phyloP scores from a whole-genome alignment of 2,329 filamentous ascomycete species.

The Tolypocladium pustulatum region DNA sequence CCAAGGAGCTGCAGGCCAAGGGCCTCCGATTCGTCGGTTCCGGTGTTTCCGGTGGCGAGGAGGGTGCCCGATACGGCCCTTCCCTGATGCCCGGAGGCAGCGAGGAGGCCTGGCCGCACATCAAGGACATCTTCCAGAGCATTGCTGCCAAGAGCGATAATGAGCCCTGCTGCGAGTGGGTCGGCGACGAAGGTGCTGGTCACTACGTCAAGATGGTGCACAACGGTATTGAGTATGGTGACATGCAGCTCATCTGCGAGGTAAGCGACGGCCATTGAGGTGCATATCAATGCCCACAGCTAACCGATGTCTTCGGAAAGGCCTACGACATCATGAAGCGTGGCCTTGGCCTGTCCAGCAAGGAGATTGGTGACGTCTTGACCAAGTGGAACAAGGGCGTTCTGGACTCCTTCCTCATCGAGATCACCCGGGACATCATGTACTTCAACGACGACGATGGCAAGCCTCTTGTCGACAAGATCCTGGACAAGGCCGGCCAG shows the following conservation, averaged over 20 bases:
- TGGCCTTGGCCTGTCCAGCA: conserved; percentile 75
- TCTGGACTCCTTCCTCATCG: conserved; percentile 96
- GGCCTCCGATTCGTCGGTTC: conserved; percentile 91
- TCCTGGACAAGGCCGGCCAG: conserved; percentile 95
- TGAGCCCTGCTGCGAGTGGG: conserved; percentile 99
- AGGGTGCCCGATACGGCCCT: conserved; percentile 94
- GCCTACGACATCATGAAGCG: conserved; percentile 99
- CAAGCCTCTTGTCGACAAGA: conserved; percentile 91
- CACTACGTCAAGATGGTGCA: conserved; percentile 99
- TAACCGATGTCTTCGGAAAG: conserved; percentile 31
- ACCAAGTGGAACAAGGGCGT: conserved; percentile 98
- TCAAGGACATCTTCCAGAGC: conserved; percentile 98
- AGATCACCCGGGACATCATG: conserved; percentile 98
- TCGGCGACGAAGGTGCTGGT: conserved; percentile 97
- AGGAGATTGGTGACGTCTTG: conserved; percentile 94
- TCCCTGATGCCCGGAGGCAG: conserved; percentile 99
- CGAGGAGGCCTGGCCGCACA: conserved; percentile 93
- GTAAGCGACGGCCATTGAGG: conserved; percentile 37
- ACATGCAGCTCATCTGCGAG: conserved; percentile 99
- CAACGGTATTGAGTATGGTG: conserved; percentile 99
- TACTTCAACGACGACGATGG: conserved; percentile 96
- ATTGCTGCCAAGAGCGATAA: conserved; percentile 96
- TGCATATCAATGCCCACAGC: neutral
- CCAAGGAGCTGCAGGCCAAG: conserved; percentile 76
- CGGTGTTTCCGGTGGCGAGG: conserved; percentile 98